These are phyloP conservation scores for Sporormia fimetaria DNA, from an alignment of 495 filamentous ascomycete species.

Conservation along the genomic window DNA sequence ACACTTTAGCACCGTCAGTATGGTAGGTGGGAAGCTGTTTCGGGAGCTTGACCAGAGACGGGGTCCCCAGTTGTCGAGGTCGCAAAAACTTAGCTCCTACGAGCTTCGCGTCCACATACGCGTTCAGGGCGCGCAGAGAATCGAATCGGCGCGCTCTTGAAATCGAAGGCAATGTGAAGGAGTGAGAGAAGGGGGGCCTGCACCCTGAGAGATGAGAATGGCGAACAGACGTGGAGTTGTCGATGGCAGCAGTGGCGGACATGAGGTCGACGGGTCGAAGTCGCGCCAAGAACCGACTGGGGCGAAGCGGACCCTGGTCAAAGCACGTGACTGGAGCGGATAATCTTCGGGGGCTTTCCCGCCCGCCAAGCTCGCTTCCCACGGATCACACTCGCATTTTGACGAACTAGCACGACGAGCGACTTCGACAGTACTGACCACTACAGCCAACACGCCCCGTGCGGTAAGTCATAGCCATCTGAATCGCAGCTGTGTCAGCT, in stretches of 20 bases:
- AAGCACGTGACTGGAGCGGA: too few species aligned
- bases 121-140: not conserved
- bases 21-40: too few species aligned
- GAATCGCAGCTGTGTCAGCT: not conserved
- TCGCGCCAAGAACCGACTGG: too few species aligned
- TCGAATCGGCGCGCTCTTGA: not conserved
- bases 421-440: not conserved
- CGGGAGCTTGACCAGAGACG: not conserved
- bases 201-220: too few species aligned
- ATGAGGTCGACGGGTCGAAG: too few species aligned
- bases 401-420: not conserved
- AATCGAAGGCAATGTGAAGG: not conserved
- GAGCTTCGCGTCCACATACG: not conserved
- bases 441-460: slow-evolving; percentile 8
- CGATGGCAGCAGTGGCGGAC: too few species aligned
- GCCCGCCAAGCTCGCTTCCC: not conserved
- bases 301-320: too few species aligned
- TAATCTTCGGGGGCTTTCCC: not conserved
- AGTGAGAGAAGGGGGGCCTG: not conserved
- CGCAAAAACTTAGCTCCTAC: not conserved
- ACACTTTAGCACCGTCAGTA: too few species aligned
- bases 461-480: slow-evolving; percentile 9
- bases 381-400: not conserved
- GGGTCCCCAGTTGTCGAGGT: not conserved
- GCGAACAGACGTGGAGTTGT: too few species aligned